phyloP scores from a whole-genome alignment of 139 green algal species.

The Chara braunii region DNA sequence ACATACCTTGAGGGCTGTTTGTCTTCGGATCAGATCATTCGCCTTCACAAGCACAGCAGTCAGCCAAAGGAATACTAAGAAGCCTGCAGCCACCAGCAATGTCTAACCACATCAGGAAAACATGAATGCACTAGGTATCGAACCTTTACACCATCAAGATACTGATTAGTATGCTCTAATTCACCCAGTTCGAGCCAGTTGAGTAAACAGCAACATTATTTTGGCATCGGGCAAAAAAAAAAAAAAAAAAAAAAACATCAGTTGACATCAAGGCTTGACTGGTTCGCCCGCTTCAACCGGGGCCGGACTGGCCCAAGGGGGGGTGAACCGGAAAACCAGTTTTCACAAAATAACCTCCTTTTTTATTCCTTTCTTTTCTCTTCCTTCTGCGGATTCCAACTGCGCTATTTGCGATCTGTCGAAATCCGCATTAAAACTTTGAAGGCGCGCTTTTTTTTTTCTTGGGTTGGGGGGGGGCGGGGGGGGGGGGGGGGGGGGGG shows the following conservation, averaged over 20 bases:
- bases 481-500: no score
- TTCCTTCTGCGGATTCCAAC: no score
- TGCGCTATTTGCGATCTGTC: no score
- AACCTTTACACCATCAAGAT: background rate
- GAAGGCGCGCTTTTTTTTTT: no score
- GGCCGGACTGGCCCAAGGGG: no score
- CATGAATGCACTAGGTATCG: background rate
- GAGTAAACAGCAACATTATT: background rate
- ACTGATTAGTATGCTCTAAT: background rate
- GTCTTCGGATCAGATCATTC: constrained; percentile 18
- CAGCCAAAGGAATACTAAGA: constrained; percentile 7
- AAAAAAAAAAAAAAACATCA: background rate
- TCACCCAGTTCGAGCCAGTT: background rate
- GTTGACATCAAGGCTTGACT: no score
- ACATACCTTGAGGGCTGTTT: constrained; percentile 14
- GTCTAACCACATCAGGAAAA: background rate
- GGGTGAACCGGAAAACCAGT: no score
- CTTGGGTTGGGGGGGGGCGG: no score
- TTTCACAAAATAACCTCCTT: no score
- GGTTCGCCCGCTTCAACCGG: no score
- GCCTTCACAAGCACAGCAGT: constrained; percentile 11
- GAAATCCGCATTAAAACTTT: no score
- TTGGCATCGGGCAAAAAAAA: background rate
- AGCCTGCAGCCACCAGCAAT: constrained; percentile 1
- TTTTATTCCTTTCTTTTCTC: no score